phyloP scores from a whole-genome alignment of 441 rosid species.

The Cnidoscolus chayamansa region DNA sequence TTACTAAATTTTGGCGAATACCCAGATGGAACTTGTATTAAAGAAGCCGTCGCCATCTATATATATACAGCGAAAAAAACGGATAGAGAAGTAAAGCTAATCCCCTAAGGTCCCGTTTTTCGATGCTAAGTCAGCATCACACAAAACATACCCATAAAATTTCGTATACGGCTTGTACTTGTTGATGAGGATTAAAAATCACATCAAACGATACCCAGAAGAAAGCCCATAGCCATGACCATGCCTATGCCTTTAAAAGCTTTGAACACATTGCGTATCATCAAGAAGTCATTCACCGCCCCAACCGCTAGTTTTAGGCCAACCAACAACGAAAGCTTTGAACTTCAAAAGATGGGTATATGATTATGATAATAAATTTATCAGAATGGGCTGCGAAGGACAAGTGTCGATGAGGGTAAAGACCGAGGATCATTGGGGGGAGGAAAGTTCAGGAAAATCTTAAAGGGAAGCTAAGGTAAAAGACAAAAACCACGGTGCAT shows the following conservation, averaged over 20 bases:
- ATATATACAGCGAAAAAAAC: background rate
- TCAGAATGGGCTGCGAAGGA: background rate
- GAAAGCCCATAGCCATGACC: background rate
- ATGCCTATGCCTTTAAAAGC: background rate
- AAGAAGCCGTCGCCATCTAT: conserved; percentile 26
- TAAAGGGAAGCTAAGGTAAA: background rate
- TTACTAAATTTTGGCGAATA: conserved; percentile 12
- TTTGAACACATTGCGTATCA: background rate
- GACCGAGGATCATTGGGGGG: background rate
- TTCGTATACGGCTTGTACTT: too few species aligned
- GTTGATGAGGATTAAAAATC: too few species aligned
- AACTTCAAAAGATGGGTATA: background rate
- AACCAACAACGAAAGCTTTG: background rate
- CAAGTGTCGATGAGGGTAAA: background rate
- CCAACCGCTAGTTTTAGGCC: background rate
- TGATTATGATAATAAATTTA: background rate
- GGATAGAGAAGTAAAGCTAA: background rate
- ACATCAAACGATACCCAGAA: too few species aligned
- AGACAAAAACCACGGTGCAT: background rate
- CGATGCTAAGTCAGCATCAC: conserved; percentile 1
- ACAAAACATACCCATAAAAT: background rate
- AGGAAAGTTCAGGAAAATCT: background rate
- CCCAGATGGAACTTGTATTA: conserved; percentile 21
- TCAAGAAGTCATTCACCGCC: background rate
- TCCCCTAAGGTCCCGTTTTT: conserved; percentile 16